Evolutionary conservation across 495 filamentous ascomycete genomes (phyloP).

Genomic region (Neurospora intermedia): DNA sequence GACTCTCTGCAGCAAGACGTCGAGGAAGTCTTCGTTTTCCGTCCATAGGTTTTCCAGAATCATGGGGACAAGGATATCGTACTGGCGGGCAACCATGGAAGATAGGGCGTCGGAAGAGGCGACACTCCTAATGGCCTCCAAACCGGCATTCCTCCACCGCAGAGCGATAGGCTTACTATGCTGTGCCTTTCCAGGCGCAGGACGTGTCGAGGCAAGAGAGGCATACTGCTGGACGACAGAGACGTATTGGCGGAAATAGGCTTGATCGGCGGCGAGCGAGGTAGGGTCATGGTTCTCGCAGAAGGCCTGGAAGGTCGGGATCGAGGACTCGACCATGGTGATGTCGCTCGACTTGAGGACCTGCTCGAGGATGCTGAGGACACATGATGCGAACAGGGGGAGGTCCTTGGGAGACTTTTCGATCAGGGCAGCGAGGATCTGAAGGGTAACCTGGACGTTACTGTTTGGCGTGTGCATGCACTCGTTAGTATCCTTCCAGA

Average conservation of each 20-base stretch:
- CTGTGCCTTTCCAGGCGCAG: constrained; percentile 34
- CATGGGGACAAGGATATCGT: constrained; percentile 66
- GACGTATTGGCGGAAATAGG: constrained; percentile 71
- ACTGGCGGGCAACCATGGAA: constrained; percentile 59
- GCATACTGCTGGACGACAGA: constrained; percentile 69
- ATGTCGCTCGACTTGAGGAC: constrained; percentile 73
- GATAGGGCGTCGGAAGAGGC: constrained; percentile 67
- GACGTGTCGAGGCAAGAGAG: constrained; percentile 55
- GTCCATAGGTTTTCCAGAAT: constrained; percentile 78
- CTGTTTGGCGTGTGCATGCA: constrained; percentile 28
- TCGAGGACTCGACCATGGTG: constrained; percentile 78
- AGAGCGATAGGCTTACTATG: constrained; percentile 65
- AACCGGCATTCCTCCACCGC: constrained; percentile 69
- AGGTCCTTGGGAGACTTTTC: constrained; percentile 85
- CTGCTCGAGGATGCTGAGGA: constrained; percentile 66
- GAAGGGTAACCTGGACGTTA: constrained; percentile 85
- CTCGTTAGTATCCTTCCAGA: background rate
- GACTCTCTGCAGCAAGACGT: constrained; percentile 48
- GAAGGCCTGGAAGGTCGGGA: constrained; percentile 73
- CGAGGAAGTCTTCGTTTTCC: constrained; percentile 57
- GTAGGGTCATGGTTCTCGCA: constrained; percentile 72
- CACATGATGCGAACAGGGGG: constrained; percentile 70
- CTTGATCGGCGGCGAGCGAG: constrained; percentile 67
- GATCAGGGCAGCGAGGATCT: constrained; percentile 78
- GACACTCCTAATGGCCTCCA: constrained; percentile 68